A percentile compares a stretch with the other conserved stretches of the same genome.
Evolutionary conservation across 768 basidiomycete genomes (phyloP).

Genomic region (Lanmaoa pseudosensibilis): DNA sequence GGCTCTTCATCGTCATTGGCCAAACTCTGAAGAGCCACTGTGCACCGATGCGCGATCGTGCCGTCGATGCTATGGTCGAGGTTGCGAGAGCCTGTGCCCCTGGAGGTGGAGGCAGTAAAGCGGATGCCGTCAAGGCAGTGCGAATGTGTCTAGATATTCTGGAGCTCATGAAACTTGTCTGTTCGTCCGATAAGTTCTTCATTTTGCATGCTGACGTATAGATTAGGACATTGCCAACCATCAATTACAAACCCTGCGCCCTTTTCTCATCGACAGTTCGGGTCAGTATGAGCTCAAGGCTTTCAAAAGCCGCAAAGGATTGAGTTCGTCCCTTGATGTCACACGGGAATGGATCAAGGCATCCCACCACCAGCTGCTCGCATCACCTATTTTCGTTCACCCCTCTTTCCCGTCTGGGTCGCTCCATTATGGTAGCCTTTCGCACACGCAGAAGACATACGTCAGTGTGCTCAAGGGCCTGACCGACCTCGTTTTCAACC

Average conservation of each 20-base stretch:
- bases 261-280: constrained; percentile 81
- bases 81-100: constrained; percentile 60
- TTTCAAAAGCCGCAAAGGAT: constrained; percentile 60
- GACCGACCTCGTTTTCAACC: constrained; percentile 65
- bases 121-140: constrained; percentile 71
- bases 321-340: constrained; percentile 45
- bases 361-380: constrained; percentile 49
- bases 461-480: constrained; percentile 57
- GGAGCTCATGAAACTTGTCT: constrained; percentile 92
- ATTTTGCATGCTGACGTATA: constrained; percentile 20
- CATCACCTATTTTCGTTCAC: constrained; percentile 43
- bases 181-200: constrained; percentile 34
- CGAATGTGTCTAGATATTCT: constrained; percentile 86
- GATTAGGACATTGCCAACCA: constrained; percentile 93
- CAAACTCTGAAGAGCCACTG: constrained; percentile 85
- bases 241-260: constrained; percentile 88
- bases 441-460: constrained; percentile 46
- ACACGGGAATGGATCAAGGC: constrained; percentile 67
- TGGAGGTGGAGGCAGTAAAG: constrained; percentile 52
- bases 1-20: constrained; percentile 77
- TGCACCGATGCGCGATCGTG: constrained; percentile 87
- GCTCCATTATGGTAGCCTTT: constrained; percentile 46
- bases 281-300: constrained; percentile 77
- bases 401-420: constrained; percentile 43
- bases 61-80: constrained; percentile 81